phyloP scores from a whole-genome alignment of 345 rosid species.

The Citrus mangshanensis region DNA sequence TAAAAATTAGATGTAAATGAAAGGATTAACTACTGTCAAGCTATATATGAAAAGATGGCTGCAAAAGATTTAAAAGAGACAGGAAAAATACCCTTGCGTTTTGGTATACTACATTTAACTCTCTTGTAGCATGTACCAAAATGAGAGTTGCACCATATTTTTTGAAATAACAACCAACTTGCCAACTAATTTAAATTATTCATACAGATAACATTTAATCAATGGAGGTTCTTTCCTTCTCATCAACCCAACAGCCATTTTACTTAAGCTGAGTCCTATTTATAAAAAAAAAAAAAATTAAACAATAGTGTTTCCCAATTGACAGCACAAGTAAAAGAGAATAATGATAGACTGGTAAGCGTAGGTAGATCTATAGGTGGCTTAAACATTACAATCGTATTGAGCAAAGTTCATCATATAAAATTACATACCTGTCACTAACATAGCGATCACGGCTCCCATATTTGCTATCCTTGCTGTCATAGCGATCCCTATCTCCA shows the following conservation, averaged over 20 bases:
- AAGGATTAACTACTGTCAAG: neutral
- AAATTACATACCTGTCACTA: slow-evolving; percentile 62
- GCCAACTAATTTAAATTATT: no score
- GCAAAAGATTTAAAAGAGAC: no score
- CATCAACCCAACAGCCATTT: neutral
- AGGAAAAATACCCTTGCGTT: no score
- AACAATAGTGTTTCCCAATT: neutral
- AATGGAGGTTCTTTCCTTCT: neutral
- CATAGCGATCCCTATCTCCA: slow-evolving; percentile 85
- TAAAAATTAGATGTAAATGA: neutral
- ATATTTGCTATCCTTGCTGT: slow-evolving; percentile 62
- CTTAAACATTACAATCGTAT: neutral
- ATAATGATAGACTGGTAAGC: neutral
- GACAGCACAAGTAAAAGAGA: neutral
- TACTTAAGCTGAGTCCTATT: no score
- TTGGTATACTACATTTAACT: no score
- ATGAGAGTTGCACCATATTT: no score
- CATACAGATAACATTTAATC: no score
- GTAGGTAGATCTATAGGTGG: neutral
- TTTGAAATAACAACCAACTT: no score
- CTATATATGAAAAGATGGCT: neutral
- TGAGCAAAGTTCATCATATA: neutral
- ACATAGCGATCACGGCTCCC: slow-evolving; percentile 70
- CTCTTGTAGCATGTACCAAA: no score
- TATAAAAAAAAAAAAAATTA: neutral